Percentiles rank a stretch among this genome's conserved stretches.
phyloP scores from a whole-genome alignment of 306 rosid species.

The Lablab purpureus region DNA sequence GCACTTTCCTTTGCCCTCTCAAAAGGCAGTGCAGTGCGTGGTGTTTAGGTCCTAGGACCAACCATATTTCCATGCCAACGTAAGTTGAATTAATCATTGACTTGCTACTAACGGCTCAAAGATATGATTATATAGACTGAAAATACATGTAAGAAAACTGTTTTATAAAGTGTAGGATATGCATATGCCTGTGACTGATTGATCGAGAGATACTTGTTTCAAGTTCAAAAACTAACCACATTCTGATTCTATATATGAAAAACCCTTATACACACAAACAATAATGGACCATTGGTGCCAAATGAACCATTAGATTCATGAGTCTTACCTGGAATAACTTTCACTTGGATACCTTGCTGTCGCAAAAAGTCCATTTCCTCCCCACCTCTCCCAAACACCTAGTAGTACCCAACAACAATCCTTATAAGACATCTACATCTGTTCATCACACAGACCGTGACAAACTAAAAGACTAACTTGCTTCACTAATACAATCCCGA shows the following conservation, averaged over 20 bases:
- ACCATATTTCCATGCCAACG: neutral
- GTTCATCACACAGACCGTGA: constrained; percentile 22
- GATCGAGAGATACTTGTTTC: constrained; percentile 1
- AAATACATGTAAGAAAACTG: neutral
- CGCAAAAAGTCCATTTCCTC: constrained; percentile 99
- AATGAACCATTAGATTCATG: constrained; percentile 13
- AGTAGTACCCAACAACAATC: constrained; percentile 35
- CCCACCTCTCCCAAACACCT: constrained; percentile 99
- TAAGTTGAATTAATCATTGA: constrained; percentile 10
- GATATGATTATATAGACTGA: neutral
- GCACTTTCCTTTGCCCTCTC: neutral
- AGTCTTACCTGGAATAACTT: constrained; percentile 86
- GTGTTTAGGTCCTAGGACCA: neutral
- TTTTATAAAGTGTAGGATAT: neutral
- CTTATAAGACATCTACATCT: neutral
- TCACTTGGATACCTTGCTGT: constrained; percentile 90
- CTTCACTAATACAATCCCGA: constrained; percentile 1
- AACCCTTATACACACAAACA: neutral
- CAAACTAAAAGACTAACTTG: neutral
- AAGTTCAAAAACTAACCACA: constrained; percentile 1
- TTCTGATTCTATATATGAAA: constrained; percentile 1
- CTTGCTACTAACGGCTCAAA: constrained; percentile 22
- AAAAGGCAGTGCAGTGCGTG: neutral
- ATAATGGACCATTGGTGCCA: constrained; percentile 5
- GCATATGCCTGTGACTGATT: constrained; percentile 29